Conservation (phyloP, 2,329 filamentous ascomycete genomes). For the Talaromyces sp. region DNA sequence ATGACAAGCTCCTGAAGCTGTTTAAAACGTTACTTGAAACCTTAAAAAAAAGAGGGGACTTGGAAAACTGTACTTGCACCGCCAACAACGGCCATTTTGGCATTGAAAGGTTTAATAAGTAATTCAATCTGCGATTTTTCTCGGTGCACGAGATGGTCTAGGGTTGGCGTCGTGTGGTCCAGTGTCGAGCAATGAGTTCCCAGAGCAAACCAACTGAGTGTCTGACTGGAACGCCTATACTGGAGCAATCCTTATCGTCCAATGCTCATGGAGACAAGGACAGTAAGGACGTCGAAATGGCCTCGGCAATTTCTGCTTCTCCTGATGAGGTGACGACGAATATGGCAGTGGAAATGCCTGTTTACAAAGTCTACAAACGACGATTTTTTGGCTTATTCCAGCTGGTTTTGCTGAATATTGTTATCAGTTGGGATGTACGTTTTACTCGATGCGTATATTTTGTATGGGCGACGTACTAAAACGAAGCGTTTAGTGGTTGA, state of each 20-base stretch:
- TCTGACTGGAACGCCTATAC: neutral
- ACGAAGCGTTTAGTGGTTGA: slow-evolving; percentile 72
- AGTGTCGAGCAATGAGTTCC: neutral
- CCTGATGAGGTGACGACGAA: neutral
- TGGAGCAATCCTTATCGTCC: neutral
- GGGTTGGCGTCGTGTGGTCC: neutral
- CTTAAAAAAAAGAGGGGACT: neutral
- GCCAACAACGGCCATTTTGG: neutral
- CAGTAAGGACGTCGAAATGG: neutral
- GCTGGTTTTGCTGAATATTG: slow-evolving; percentile 81
- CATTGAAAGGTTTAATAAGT: neutral
- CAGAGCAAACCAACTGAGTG: neutral
- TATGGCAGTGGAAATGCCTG: neutral
- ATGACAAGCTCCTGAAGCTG: neutral
- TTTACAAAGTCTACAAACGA: slow-evolving; percentile 69
- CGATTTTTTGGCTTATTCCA: slow-evolving; percentile 85
- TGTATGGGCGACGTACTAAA: neutral
- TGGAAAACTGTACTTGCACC: neutral
- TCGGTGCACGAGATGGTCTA: neutral
- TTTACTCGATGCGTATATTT: neutral
- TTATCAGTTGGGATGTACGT: slow-evolving; percentile 94
- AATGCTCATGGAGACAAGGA: neutral
- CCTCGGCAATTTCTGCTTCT: neutral
- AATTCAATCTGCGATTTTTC: neutral
- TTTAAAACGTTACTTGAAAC: neutral